Evolutionary conservation across 495 filamentous ascomycete species (phyloP).

Genomic region (Tetracladium setigerum): DNA sequence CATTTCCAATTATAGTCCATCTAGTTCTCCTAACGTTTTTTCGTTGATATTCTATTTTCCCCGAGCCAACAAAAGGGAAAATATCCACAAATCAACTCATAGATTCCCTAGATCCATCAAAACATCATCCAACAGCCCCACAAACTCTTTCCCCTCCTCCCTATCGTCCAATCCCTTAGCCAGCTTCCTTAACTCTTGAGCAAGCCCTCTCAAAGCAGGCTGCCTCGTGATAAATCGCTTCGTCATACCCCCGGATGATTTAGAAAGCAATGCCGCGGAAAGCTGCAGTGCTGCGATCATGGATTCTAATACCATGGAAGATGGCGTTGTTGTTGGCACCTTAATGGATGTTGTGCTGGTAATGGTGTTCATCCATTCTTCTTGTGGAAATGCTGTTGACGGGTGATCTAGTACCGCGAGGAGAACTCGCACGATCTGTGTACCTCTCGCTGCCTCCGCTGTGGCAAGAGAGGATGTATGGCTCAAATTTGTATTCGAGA

Average conservation of each 20-base stretch:
- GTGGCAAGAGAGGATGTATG: conserved; percentile 5
- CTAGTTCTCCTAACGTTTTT: no score
- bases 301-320: conserved; percentile 31
- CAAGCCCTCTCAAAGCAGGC: conserved; percentile 32
- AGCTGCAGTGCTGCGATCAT: conserved; percentile 44
- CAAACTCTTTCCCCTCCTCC: conserved; percentile 17
- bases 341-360: conserved; percentile 30
- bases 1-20: no score
- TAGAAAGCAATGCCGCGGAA: conserved; percentile 36
- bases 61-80: no score
- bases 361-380: conserved; percentile 42
- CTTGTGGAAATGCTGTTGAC: conserved; percentile 23
- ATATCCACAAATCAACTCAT: background rate
- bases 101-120: conserved; percentile 17
- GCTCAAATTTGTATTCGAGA: conserved; percentile 2
- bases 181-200: conserved; percentile 22
- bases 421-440: conserved; percentile 46
- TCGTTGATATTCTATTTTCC: no score
- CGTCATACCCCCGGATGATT: conserved; percentile 33
- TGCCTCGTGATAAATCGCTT: conserved; percentile 36
- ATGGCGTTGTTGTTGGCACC: conserved; percentile 18
- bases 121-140: conserved; percentile 19
- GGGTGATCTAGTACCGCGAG: conserved; percentile 37
- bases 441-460: conserved; percentile 33
- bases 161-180: conserved; percentile 14